Base-by-base conservation (phyloP, 352 stramenopile species). In the Phytophthora syringae region DNA sequence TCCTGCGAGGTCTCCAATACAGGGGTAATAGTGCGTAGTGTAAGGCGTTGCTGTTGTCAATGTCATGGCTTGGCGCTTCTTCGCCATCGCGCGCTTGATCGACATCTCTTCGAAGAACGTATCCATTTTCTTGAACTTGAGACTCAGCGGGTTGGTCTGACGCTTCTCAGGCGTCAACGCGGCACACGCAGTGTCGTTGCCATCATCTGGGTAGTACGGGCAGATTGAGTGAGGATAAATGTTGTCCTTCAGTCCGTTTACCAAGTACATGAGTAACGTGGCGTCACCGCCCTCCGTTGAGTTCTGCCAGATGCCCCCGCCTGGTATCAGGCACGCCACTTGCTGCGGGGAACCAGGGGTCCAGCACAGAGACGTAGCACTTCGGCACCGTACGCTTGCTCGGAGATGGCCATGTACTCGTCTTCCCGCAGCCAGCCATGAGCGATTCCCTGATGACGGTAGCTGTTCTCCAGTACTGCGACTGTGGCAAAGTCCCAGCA, bases 401-500 rank as follows among this genome's bases (percentile, higher is more conserved):
- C 77, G 15, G 79, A 88, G 37, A 88, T 62, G 22, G 74, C 67
- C 16, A 88, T 62, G 60, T 80, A 88, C 57, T 82, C 74, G 47
- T 84, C 67, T 28, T 66, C 53, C 36, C 72, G 28, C 28, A 88
- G 61, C 79, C 79, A 88, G 16, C 79, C 79, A 32, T 82, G 50
- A 18, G 45, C 59, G 40, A 88, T 70, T 16, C 79, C 79, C 43
- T 88, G 79, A 39, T 76, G 64, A 15, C 79, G 79, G 59, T 88
- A 88, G 52, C 72, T 77, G 57, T 88, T 76, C 64, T 88, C 79
- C 24, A 88, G 48, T 20, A 84, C 74, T 0, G 64, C 79, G 42
- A 88, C 75, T 5, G 72, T 82, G 5, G 76, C 79, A 58, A 88
- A 88, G 65, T 88, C 79, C 79, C 79, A 88, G 69, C 79, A 88